Evolutionary conservation across 306 rosid species (phyloP).

Genomic region (Echinosophora koreensis): DNA sequence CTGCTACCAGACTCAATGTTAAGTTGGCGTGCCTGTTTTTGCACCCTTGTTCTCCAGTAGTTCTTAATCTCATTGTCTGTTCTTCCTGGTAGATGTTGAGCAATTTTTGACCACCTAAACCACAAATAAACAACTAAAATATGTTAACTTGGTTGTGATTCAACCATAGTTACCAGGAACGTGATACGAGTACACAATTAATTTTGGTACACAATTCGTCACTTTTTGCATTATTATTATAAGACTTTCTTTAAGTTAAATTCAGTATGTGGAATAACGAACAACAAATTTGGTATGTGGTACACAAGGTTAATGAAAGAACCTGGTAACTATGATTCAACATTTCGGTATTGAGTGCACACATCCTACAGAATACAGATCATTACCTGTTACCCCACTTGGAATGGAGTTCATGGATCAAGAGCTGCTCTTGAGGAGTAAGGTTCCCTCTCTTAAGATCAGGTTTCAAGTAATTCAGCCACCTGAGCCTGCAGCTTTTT

Average conservation of each 20-base stretch:
- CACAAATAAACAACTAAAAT: not conserved
- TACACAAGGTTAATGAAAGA: not conserved
- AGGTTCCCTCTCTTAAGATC: conserved; percentile 95
- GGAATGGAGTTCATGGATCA: conserved; percentile 95
- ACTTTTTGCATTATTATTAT: too few species aligned
- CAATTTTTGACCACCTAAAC: conserved; percentile 90
- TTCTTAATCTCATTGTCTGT: conserved; percentile 96
- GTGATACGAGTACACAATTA: too few species aligned
- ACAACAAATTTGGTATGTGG: too few species aligned
- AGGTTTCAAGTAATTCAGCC: conserved; percentile 95
- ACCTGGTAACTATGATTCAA: too few species aligned
- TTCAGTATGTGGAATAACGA: too few species aligned
- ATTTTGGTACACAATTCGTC: too few species aligned
- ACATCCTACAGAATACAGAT: not conserved
- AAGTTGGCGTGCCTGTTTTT: conserved; percentile 88
- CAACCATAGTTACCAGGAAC: not conserved
- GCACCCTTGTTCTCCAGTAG: conserved; percentile 93
- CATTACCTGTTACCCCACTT: conserved; percentile 89
- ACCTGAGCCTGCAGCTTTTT: conserved; percentile 93
- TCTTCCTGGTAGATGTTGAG: conserved; percentile 91
- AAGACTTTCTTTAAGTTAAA: too few species aligned
- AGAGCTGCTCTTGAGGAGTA: conserved; percentile 86
- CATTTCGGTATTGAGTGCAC: not conserved
- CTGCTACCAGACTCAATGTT: conserved; percentile 87
- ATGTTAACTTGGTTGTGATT: not conserved